Percentiles rank a stretch among this genome's conserved stretches.
Conservation (phyloP, 1,284 basidiomycete species). For the Cutaneotrichosporon mucoides region DNA sequence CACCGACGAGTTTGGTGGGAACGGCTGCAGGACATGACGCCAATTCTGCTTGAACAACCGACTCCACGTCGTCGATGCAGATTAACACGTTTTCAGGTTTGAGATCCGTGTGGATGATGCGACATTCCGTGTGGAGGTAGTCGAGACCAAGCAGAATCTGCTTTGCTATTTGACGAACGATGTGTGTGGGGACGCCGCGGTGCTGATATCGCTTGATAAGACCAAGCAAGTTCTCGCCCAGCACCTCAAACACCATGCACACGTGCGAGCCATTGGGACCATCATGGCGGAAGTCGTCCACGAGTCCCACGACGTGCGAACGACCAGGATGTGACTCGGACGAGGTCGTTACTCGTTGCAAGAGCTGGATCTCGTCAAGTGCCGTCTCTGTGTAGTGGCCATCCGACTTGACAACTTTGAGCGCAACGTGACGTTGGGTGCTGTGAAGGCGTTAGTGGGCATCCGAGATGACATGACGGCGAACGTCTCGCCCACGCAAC, state of each 20-base stretch:
- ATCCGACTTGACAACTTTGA: slow-evolving; percentile 98
- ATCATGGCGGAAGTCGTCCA: slow-evolving; percentile 94
- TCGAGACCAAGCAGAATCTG: slow-evolving; percentile 92
- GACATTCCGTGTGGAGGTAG: slow-evolving; percentile 95
- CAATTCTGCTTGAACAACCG: slow-evolving; percentile 83
- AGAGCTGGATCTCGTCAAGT: slow-evolving; percentile 95
- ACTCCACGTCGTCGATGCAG: slow-evolving; percentile 94
- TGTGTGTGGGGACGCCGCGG: slow-evolving; percentile 81
- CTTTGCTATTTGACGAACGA: slow-evolving; percentile 96
- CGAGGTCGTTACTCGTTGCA: slow-evolving; percentile 89
- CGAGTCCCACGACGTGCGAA: slow-evolving; percentile 78
- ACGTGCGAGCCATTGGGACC: slow-evolving; percentile 96
- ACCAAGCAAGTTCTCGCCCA: slow-evolving; percentile 96
- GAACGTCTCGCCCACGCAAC: slow-evolving; percentile 35
- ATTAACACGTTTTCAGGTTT: slow-evolving; percentile 99
- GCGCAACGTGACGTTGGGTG: slow-evolving; percentile 89
- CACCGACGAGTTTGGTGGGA: slow-evolving; percentile 84
- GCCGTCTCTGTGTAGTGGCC: slow-evolving; percentile 97
- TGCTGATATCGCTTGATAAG: slow-evolving; percentile 89
- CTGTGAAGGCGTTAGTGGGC: slow-evolving; percentile 70
- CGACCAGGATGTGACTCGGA: slow-evolving; percentile 59
- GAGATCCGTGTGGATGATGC: slow-evolving; percentile 91
- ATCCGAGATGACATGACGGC: slow-evolving; percentile 78
- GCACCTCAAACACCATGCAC: slow-evolving; percentile 99
- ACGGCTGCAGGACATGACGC: slow-evolving; percentile 57